Base-by-base conservation (phyloP, 139 green algal species). In the Volvox africanus region DNA sequence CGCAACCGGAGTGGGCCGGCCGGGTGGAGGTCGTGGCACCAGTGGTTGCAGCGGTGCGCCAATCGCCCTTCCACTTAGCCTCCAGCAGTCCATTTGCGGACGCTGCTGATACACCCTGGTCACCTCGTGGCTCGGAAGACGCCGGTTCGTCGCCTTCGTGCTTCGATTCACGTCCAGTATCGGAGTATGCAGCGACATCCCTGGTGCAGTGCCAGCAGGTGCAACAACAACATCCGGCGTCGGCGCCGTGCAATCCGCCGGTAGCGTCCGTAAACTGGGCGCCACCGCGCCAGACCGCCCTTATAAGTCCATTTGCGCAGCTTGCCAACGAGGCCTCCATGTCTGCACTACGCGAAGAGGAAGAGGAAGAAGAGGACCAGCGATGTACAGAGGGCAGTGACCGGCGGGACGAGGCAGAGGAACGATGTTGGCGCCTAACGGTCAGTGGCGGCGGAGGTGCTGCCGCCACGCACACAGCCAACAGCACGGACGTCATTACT, bases 231-330 rank as follows among this genome's bases (percentile, higher is more conserved):
- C 71, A 32, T 35, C 65, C 1, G 35, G 20, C 14, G 65, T 61
- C 20, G n/a, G 80, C 30, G 61, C 37, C 14, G 87, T n/a, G 26
- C 71, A 9, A 79, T 18, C 71, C 14, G 71, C 26, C 28, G 71
- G 26, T 18, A 2, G 71, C 71, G 21, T n/a, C 26, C 71, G 20
- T 21, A 30, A 79, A 16, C 26, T 30, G 30, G 1, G 11, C 32
- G 30, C 35, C 65, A n/a, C 73, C 44, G 19, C 50, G 35, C 0
- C 55, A 33, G 37, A 33, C 67, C 19, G 61, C 75, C 37, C 67
- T 80, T 9, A 19, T 90, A 2, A 85, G 73, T 37, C 86, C 86
- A n/a, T 90, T 90, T 30, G 86, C 86, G 50, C 87, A 89, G 55
- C 32, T 76, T 6, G 91, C 80, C 24, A 28, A 62, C 1, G 61